phyloP scores from a whole-genome alignment of 23 red algal species.

The Gracilaria domingensis region DNA sequence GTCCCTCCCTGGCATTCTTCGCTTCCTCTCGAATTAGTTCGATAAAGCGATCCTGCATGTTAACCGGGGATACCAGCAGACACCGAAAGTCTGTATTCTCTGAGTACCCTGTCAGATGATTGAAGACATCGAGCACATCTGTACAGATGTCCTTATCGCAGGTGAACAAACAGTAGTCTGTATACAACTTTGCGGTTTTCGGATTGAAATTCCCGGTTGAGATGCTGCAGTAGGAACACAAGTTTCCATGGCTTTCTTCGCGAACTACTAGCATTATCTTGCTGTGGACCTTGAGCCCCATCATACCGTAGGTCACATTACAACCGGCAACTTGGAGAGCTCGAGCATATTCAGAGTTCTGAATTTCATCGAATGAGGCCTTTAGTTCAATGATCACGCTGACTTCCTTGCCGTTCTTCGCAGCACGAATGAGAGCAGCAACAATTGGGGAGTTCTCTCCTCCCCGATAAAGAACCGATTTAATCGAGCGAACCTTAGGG shows the following conservation, averaged over 20 bases:
- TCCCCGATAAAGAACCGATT: constrained; percentile 90
- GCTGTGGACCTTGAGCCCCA: constrained; percentile 92
- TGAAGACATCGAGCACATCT: constrained; percentile 96
- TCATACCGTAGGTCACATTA: constrained; percentile 93
- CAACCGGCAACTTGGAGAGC: constrained; percentile 87
- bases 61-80: constrained; percentile 90
- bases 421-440: constrained; percentile 84
- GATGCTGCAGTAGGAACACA: constrained; percentile 84
- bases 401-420: constrained; percentile 96
- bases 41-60: constrained; percentile 86
- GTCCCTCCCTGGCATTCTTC: constrained; percentile 81
- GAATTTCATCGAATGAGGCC: constrained; percentile 95
- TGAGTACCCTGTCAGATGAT: constrained; percentile 86
- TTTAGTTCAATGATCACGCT: constrained; percentile 97
- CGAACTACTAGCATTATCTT: constrained; percentile 95
- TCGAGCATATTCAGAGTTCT: constrained; percentile 90
- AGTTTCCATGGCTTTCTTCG: constrained; percentile 76
- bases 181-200: constrained; percentile 93
- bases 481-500: constrained; percentile 84
- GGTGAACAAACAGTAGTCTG: constrained; percentile 88
- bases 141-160: constrained; percentile 85
- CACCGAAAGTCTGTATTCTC: constrained; percentile 71
- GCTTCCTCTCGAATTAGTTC: constrained; percentile 84
- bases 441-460: constrained; percentile 91
- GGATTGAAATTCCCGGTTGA: constrained; percentile 98